Conservation (phyloP, 306 rosid species). For the Trichosanthes cucumerina region DNA sequence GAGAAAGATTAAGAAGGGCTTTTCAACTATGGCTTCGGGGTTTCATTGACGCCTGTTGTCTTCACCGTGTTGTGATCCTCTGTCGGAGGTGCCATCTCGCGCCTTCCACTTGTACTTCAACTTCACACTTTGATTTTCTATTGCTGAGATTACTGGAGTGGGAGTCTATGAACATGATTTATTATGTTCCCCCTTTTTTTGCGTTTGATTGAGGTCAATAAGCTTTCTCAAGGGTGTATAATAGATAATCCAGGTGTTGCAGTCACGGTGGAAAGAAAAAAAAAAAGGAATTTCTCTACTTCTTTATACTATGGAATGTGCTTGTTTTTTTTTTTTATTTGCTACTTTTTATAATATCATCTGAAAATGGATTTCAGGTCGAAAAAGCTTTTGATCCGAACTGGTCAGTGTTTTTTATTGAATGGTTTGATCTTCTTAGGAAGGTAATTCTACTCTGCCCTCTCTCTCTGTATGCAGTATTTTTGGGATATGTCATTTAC, state of each 20-base stretch:
- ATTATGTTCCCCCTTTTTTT: background rate
- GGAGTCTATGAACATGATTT: background rate
- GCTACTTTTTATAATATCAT: background rate
- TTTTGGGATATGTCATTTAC: background rate
- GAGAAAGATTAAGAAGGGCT: constrained; percentile 19
- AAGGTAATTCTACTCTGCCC: constrained; percentile 29
- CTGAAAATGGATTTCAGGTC: constrained; percentile 33
- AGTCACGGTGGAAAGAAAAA: background rate
- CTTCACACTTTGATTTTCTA: constrained; percentile 7
- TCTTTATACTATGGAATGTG: background rate
- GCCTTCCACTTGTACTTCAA: background rate
- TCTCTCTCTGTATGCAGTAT: background rate
- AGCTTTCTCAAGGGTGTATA: background rate
- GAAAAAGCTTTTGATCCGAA: constrained; percentile 46
- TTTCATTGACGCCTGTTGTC: constrained; percentile 67
- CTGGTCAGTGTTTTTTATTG: constrained; percentile 82
- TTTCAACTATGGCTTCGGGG: constrained; percentile 58
- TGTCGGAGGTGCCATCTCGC: constrained; percentile 31
- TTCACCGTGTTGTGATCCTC: constrained; percentile 73
- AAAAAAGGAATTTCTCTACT: background rate
- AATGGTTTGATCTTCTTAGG: constrained; percentile 88
- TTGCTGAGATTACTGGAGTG: background rate
- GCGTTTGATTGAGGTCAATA: background rate
- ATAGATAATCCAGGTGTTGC: background rate
- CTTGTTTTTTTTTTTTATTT: background rate